Conservation (phyloP, 768 basidiomycete species). For the Dacryopinax primogenitus region DNA sequence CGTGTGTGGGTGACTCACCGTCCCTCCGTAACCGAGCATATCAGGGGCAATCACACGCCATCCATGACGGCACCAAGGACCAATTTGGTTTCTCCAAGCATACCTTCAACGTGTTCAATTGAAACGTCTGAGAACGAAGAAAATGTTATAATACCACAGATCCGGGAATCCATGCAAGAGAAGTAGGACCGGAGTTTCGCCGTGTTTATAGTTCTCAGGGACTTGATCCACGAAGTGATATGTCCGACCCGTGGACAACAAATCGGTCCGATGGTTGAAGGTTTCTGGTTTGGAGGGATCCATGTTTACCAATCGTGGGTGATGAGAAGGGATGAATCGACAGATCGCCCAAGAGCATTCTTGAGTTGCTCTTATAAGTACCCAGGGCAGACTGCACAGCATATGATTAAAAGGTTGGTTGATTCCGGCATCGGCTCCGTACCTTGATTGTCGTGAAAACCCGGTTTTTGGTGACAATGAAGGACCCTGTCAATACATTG, state of each 20-base stretch:
- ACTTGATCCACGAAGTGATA: slow-evolving; percentile 65
- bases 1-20: slow-evolving; percentile 19
- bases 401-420: too few relatives aligned
- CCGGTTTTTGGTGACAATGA: too few relatives aligned
- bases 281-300: slow-evolving; percentile 26
- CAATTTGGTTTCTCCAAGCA: slow-evolving; percentile 64
- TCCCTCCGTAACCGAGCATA: slow-evolving; percentile 49
- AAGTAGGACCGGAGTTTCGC: slow-evolving; percentile 41
- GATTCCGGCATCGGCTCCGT: too few relatives aligned
- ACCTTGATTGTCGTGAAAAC: too few relatives aligned
- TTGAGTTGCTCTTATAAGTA: neutral
- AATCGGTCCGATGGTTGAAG: slow-evolving; percentile 43
- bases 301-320: slow-evolving; percentile 19
- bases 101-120: slow-evolving; percentile 33
- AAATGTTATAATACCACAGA: slow-evolving; percentile 31
- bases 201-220: slow-evolving; percentile 35
- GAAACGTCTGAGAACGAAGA: neutral
- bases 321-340: too few relatives aligned
- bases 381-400: neutral
- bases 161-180: slow-evolving; percentile 77
- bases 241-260: slow-evolving; percentile 44
- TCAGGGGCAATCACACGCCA: slow-evolving; percentile 46
- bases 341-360: too few relatives aligned
- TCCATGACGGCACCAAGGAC: slow-evolving; percentile 49
- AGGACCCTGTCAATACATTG: too few relatives aligned